A percentile compares a stretch with the other conserved stretches of the same genome.
These are phyloP conservation scores for Plantago coronopus DNA, from an alignment of 305 asterid species.

Conservation along the genomic window DNA sequence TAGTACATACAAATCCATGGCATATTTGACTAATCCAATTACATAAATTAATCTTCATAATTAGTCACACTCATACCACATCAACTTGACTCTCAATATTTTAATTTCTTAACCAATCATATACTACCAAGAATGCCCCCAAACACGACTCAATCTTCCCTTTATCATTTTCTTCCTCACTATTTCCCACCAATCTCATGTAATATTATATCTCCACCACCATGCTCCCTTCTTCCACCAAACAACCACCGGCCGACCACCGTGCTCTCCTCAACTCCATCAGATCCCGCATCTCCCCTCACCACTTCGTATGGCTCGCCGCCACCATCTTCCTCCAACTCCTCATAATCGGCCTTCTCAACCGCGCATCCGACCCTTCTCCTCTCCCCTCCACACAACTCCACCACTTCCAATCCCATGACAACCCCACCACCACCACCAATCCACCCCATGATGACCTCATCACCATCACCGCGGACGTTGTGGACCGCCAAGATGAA, in stretches of 20 bases:
- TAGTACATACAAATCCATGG: no score
- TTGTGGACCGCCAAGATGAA: no score
- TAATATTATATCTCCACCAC: background rate
- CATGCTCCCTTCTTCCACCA: conserved; percentile 7
- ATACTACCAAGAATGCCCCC: no score
- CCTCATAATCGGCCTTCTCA: conserved; percentile 33
- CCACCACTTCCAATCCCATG: conserved; percentile 17
- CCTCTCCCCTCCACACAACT: conserved; percentile 24
- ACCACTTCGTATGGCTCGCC: conserved; percentile 38
- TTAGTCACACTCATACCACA: no score
- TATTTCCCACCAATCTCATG: background rate
- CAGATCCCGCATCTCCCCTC: conserved; percentile 34
- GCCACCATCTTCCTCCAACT: conserved; percentile 36
- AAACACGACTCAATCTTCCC: no score
- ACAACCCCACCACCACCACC: conserved; percentile 10
- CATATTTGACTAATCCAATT: no score
- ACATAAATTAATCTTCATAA: no score
- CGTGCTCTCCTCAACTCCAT: conserved; percentile 19
- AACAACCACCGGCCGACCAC: background rate
- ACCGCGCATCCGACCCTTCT: conserved; percentile 23
- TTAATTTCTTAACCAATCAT: no score
- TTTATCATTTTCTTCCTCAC: no score
- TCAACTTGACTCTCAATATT: no score
- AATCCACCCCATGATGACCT: background rate
- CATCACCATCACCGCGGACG: no score